A percentile compares a stretch with the other conserved stretches of the same genome.
Conservation (phyloP, 176 grass and related monocot species). For the Aegilops speltoides region DNA sequence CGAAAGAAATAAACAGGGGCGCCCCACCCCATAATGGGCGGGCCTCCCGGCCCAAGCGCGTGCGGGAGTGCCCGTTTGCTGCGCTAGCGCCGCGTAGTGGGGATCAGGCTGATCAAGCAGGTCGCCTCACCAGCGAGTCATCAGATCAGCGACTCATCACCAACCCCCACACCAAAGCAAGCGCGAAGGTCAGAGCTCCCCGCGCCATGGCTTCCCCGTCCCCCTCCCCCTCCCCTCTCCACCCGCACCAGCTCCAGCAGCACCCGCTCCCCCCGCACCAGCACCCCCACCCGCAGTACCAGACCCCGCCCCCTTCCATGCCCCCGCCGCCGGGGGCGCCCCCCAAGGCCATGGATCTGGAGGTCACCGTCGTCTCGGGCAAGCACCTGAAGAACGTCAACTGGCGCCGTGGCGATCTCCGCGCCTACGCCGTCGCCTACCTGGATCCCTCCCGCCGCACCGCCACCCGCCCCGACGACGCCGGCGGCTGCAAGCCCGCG, state of each 20-base stretch:
- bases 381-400: constrained; percentile 99
- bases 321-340: constrained; percentile 21
- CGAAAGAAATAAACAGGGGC: no score
- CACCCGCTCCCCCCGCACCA: constrained; percentile 41
- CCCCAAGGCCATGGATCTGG: constrained; percentile 58
- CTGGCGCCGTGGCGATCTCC: constrained; percentile 88
- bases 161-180: not conserved
- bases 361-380: constrained; percentile 75
- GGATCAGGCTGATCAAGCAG: not conserved
- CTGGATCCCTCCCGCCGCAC: constrained; percentile 67
- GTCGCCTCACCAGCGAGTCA: not conserved
- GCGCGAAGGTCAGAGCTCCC: constrained; percentile 16
- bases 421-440: constrained; percentile 86
- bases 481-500: constrained; percentile 64
- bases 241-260: constrained; percentile 31
- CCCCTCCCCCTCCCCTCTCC: constrained; percentile 8
- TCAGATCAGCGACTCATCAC: constrained; percentile 17
- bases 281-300: constrained; percentile 34
- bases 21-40: no score
- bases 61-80: no score
- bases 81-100: no score
- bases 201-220: constrained; percentile 52
- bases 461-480: constrained; percentile 81
- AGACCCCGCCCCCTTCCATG: constrained; percentile 30
- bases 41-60: no score